Conservation (phyloP, 768 basidiomycete genomes). For the Podaxis rugospora region DNA sequence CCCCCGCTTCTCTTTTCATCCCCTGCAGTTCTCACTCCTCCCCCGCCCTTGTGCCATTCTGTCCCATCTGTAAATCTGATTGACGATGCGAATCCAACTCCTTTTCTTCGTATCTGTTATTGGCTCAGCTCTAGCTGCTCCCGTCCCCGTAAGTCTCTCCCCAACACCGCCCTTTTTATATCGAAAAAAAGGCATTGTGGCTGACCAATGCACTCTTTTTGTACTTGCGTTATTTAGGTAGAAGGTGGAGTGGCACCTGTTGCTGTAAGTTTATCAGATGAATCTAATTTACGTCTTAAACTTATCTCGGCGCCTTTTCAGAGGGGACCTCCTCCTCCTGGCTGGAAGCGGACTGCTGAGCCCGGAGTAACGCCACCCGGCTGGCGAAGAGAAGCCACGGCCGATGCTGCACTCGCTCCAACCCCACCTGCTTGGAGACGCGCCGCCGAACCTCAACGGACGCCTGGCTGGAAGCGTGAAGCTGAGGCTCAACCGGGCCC, state of each 20-base stretch:
- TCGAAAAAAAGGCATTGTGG: too few species aligned
- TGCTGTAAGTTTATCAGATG: neutral
- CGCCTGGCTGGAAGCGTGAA: constrained; percentile 17
- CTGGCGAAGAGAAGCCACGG: neutral
- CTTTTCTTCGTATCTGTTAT: constrained; percentile 9
- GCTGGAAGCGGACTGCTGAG: neutral
- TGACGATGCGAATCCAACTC: constrained; percentile 1
- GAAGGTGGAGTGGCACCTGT: neutral
- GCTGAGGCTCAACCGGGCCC: neutral
- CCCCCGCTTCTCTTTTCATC: neutral
- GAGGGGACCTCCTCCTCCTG: constrained; percentile 1
- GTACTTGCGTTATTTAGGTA: neutral
- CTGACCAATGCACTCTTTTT: neutral
- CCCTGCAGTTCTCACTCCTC: neutral
- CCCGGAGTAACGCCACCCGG: neutral
- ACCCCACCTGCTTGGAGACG: constrained; percentile 12
- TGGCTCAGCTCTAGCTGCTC: constrained; percentile 7
- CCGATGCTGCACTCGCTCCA: too few species aligned
- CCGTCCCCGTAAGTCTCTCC: constrained; percentile 9
- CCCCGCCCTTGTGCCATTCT: neutral
- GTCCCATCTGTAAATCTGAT: neutral
- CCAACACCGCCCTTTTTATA: neutral
- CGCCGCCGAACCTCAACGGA: constrained; percentile 9
- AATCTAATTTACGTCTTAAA: neutral
- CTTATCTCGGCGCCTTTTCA: neutral